Conservation (phyloP, 2,329 filamentous ascomycete genomes). For the Colletotrichum musicola region DNA sequence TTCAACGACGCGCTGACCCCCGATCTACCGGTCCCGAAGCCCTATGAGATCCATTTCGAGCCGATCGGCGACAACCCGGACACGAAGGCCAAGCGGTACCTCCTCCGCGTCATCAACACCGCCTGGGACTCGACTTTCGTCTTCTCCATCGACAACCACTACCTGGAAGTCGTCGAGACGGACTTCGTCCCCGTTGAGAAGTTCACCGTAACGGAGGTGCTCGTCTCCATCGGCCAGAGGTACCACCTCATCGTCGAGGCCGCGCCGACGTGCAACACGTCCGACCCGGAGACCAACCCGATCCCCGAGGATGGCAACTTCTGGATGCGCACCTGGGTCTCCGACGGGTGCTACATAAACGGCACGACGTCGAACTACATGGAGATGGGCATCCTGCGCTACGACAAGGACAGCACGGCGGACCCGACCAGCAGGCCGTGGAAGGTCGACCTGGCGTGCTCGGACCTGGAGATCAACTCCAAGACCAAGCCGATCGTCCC, state of each 20-base stretch:
- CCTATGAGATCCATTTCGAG: constrained; percentile 23
- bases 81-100: constrained; percentile 46
- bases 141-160: constrained; percentile 54
- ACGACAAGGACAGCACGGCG: constrained; percentile 36
- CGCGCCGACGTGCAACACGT: constrained; percentile 19
- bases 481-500: constrained; percentile 45
- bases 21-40: not conserved
- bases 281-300: constrained; percentile 24
- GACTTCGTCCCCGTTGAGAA: constrained; percentile 62
- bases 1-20: not conserved
- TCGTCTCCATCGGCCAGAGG: constrained; percentile 61
- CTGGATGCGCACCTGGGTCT: constrained; percentile 43
- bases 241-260: constrained; percentile 45
- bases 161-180: constrained; percentile 57
- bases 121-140: constrained; percentile 47
- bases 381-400: constrained; percentile 45
- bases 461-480: constrained; percentile 44
- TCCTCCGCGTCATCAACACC: constrained; percentile 51
- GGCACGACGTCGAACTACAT: constrained; percentile 19
- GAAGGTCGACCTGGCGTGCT: constrained; percentile 43
- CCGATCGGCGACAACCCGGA: not conserved
- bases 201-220: constrained; percentile 61
- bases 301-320: constrained; percentile 40
- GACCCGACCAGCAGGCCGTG: constrained; percentile 38
- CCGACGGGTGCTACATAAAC: not conserved